Evolutionary conservation across 2,329 filamentous ascomycete species (phyloP).

Genomic region (Onygenales sp.): DNA sequence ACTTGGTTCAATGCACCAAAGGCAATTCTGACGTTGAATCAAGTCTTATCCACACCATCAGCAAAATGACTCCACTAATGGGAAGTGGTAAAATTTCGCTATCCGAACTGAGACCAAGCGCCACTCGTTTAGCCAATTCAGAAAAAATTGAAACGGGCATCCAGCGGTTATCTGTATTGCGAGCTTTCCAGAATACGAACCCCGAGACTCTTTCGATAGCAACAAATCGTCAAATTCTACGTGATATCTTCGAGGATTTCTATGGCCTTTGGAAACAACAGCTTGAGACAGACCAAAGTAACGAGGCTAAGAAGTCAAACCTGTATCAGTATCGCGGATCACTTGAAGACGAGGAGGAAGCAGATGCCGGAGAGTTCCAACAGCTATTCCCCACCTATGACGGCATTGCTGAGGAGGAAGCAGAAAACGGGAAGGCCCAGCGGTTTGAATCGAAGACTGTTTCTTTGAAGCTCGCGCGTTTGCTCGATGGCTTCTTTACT

Average conservation of each 20-base stretch:
- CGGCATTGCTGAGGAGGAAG: constrained; percentile 37
- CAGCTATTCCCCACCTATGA: constrained; percentile 75
- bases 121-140: not conserved
- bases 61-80: constrained; percentile 30
- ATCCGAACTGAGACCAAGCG: not conserved
- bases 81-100: constrained; percentile 14
- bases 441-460: constrained; percentile 42
- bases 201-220: constrained; percentile 28
- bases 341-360: constrained; percentile 64
- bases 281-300: constrained; percentile 65
- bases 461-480: constrained; percentile 51
- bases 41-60: constrained; percentile 21
- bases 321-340: constrained; percentile 78
- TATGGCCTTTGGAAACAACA: constrained; percentile 73
- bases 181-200: constrained; percentile 25
- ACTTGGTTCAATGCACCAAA: constrained; percentile 40
- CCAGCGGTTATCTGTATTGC: constrained; percentile 28
- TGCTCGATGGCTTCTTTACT: constrained; percentile 44
- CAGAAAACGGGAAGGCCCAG: constrained; percentile 24
- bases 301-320: constrained; percentile 63
- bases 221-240: constrained; percentile 45
- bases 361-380: constrained; percentile 64
- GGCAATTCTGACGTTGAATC: constrained; percentile 10
- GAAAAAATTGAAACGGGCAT: constrained; percentile 23
- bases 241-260: constrained; percentile 60